Evolutionary conservation across 164 flowering plant species (phyloP), one percentile per base, ranked within the genome.

Genomic region (Magnolia sinica): DNA sequence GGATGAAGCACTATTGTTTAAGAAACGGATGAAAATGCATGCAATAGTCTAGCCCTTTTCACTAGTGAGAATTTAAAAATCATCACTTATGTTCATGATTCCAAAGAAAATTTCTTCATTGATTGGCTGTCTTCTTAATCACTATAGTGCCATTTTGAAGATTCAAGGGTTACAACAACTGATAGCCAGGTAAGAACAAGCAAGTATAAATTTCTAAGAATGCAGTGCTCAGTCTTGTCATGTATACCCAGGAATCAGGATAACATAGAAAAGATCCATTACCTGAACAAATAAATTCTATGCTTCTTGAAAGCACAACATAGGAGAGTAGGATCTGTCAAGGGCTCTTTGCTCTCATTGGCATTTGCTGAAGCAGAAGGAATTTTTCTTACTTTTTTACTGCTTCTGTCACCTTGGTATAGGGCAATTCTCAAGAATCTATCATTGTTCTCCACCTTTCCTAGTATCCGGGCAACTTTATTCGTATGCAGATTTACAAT

Each of bases 301-400:
- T 96, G 98, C 73, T 94, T 96, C 89, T 96, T 96, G 90, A 96
- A 96, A 81, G 99, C 97, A 83, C 99, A 96, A 74, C 97, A 94
- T 29, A 96, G 78, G n/a, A 96, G 91, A 66, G 98, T 96, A 5
- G 99, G 99, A 80, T 96, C 99, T 50, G 81, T 82, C 74, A 94
- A 76, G 74, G 99, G 97, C 77, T 96, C 99, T 78, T 94, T 96
- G 92, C 87, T 89, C 82, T 92, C 99, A 81, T 94, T 96, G 63
- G 75, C 98, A 86, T 96, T 96, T 76, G 89, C 93, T 72, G 96
- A 93, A 75, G 90, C 91, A 24, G 93, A 80, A 73, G 97, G 98
- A 55, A 92, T 87, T 86, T 96, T 96, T 76, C 98, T 85, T 6
- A 88, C 94, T 79, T 86, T 94, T 86, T 91, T 96, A 87, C 94